Evolutionary conservation across 257 asterid species (phyloP).

Genomic region (Nicotiana benthamiana): DNA sequence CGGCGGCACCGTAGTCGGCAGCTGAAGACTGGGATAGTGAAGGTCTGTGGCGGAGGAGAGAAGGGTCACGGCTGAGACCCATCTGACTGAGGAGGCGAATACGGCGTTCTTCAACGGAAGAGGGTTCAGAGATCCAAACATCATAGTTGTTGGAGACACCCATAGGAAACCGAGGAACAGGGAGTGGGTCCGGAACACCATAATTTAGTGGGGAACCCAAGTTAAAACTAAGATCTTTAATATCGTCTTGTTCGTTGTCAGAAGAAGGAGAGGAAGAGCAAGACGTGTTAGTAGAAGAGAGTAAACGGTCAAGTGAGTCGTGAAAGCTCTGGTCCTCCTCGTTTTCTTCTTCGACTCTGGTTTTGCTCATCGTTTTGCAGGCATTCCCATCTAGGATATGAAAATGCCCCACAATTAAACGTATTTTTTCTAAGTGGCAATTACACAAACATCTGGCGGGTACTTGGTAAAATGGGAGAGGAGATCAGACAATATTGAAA

Average conservation of each 20-base stretch:
- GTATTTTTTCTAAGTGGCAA: background rate
- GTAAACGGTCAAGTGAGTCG: slow-evolving; percentile 17
- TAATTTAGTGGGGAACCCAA: slow-evolving; percentile 16
- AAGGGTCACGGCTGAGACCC: slow-evolving; percentile 79
- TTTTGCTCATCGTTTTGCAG: slow-evolving; percentile 52
- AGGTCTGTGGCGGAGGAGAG: slow-evolving; percentile 56
- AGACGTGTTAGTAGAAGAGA: slow-evolving; percentile 14
- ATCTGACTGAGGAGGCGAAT: slow-evolving; percentile 56
- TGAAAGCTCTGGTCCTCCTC: slow-evolving; percentile 7
- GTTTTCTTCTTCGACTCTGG: slow-evolving; percentile 16
- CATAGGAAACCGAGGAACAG: slow-evolving; percentile 45
- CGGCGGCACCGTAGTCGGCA: background rate
- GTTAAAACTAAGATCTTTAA: background rate
- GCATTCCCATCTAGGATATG: slow-evolving; percentile 11
- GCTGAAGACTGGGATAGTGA: slow-evolving; percentile 27
- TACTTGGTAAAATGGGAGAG: slow-evolving; percentile 27
- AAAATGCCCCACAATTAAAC: slow-evolving; percentile 26
- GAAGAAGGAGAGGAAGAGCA: slow-evolving; percentile 8
- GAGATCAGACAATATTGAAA: slow-evolving; percentile 50
- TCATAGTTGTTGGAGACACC: slow-evolving; percentile 57
- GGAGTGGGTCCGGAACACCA: slow-evolving; percentile 16
- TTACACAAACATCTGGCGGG: slow-evolving; percentile 5
- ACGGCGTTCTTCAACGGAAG: slow-evolving; percentile 88
- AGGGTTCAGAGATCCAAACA: slow-evolving; percentile 84
- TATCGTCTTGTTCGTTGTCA: slow-evolving; percentile 10